Evolutionary conservation across 179 eudicot genomes (phyloP).

Genomic region (Amaranthus tricolor): DNA sequence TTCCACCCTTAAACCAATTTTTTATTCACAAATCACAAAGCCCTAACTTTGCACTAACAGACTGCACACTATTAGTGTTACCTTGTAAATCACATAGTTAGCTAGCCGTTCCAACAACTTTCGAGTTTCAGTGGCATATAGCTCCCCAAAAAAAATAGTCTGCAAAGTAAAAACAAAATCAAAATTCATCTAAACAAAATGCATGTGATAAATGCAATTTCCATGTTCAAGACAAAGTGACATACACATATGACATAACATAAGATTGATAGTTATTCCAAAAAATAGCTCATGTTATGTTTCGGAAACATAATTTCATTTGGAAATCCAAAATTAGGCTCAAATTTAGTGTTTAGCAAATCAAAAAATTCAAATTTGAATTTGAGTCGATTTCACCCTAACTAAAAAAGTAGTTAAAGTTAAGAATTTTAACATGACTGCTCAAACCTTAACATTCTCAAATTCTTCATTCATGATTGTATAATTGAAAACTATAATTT

Average conservation of each 20-base stretch:
- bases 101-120: constrained; percentile 80
- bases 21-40: constrained; percentile 2
- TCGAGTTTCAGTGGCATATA: constrained; percentile 72
- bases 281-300: background rate
- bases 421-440: too few species aligned
- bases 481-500: too few species aligned
- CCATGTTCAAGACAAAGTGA: background rate
- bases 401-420: too few species aligned
- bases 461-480: too few species aligned
- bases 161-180: constrained; percentile 36
- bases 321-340: too few species aligned
- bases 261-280: background rate
- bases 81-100: constrained; percentile 93
- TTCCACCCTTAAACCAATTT: too few species aligned
- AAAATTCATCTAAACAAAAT: background rate
- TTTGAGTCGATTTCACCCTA: too few species aligned
- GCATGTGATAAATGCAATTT: background rate
- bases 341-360: too few species aligned
- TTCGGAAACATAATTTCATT: too few species aligned
- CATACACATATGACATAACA: background rate
- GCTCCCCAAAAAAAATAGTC: constrained; percentile 79
- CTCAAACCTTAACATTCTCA: too few species aligned
- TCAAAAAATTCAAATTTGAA: too few species aligned
- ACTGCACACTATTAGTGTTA: constrained; percentile 19
- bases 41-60: background rate